Percentiles rank a stretch among this genome's conserved stretches.
Evolutionary conservation across 2,329 filamentous ascomycete species (phyloP).

Genomic region (Grosmannia clavigera): DNA sequence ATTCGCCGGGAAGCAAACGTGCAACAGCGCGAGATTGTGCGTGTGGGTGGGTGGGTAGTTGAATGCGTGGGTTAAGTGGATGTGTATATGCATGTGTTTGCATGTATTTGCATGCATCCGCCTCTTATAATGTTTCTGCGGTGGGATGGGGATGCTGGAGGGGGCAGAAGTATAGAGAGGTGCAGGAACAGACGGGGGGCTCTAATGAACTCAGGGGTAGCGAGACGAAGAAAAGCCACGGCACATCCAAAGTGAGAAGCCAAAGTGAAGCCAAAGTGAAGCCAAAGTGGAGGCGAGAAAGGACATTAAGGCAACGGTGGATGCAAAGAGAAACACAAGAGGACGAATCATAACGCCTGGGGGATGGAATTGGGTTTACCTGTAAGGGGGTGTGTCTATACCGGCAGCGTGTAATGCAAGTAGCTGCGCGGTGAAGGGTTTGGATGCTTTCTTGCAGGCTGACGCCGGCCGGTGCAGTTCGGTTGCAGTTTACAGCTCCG

Average conservation of each 20-base stretch:
- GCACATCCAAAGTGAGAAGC: background rate
- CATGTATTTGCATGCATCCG: background rate
- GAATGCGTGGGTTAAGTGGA: background rate
- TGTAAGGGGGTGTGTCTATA: background rate
- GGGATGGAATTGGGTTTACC: background rate
- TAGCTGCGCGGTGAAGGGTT: background rate
- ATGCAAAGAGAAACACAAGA: background rate
- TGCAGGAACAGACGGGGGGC: background rate
- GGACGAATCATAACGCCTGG: background rate
- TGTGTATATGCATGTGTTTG: background rate
- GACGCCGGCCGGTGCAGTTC: background rate
- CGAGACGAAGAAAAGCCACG: background rate
- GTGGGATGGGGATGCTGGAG: background rate
- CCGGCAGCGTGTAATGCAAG: background rate
- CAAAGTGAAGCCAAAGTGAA: background rate
- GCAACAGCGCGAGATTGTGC: background rate
- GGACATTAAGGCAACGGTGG: background rate
- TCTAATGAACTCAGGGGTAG: too few species aligned
- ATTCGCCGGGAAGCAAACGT: background rate
- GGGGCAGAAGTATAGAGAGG: background rate
- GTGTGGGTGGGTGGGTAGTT: background rate
- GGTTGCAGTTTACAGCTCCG: background rate
- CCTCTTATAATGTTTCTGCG: background rate
- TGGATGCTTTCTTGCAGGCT: background rate
- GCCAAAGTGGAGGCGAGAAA: background rate